These are phyloP conservation scores for Avena atlantica DNA, from an alignment of 176 grass and related monocot species.

Conservation along the genomic window DNA sequence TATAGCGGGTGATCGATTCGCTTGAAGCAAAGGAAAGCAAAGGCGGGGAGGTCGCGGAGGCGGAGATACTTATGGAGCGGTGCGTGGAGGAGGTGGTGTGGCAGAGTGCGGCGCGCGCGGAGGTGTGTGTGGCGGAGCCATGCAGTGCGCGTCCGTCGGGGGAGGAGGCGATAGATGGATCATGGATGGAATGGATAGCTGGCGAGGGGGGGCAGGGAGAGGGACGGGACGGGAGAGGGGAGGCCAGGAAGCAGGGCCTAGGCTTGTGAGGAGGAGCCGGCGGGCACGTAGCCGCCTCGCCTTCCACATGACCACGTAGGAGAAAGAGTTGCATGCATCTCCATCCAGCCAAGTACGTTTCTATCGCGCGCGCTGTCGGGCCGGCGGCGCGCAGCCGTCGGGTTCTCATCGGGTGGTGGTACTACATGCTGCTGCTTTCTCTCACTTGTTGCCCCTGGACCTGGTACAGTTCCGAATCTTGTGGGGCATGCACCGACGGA, in stretches of 20 bases:
- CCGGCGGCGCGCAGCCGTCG: conserved; percentile 8
- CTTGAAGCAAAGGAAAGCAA: neutral
- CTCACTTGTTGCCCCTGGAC: neutral
- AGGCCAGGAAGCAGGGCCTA: neutral
- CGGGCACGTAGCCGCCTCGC: conserved; percentile 60
- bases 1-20: neutral
- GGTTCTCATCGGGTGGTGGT: neutral
- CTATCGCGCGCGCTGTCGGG: conserved; percentile 12
- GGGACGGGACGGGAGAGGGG: conserved; percentile 35
- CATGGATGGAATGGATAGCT: neutral
- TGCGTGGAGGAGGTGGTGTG: neutral
- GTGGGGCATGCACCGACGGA: conserved; percentile 12
- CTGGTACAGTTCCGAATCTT: conserved; percentile 14
- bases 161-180: neutral
- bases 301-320: conserved; percentile 56
- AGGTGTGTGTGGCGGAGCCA: conserved; percentile 52
- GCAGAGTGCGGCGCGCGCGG: neutral
- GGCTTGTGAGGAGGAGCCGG: conserved; percentile 49
- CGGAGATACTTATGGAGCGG: conserved; percentile 45
- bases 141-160: conserved; percentile 19
- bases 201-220: conserved; percentile 40
- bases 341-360: neutral
- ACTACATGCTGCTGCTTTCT: neutral
- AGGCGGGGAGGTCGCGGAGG: neutral
- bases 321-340: neutral